Conservation (phyloP, 768 basidiomycete species). For the Udeniomyces megalosporus region DNA sequence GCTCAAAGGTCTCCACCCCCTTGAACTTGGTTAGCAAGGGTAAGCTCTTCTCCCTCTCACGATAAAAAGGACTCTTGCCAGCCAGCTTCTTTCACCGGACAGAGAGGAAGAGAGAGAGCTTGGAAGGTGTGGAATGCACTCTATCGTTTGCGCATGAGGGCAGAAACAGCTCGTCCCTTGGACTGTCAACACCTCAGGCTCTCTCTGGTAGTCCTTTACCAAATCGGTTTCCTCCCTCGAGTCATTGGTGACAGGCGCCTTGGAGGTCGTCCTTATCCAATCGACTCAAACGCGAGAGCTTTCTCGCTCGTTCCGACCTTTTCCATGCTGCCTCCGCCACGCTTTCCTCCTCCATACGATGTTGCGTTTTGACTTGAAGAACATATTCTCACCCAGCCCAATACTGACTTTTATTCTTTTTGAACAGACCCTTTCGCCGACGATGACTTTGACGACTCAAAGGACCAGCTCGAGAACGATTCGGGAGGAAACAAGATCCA, state of each 20-base stretch:
- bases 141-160: too few species aligned
- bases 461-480: constrained; percentile 27
- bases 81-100: not conserved
- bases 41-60: not conserved
- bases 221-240: too few species aligned
- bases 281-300: not conserved
- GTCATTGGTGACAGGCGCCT: too few species aligned
- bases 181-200: too few species aligned
- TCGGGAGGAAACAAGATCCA: constrained; percentile 30
- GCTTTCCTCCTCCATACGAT: not conserved
- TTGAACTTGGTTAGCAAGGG: constrained; percentile 12
- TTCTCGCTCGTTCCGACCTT: too few species aligned
- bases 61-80: not conserved
- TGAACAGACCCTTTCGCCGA: constrained; percentile 83
- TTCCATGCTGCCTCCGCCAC: too few species aligned
- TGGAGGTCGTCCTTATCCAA: too few species aligned
- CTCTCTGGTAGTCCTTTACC: too few species aligned
- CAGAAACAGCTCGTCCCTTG: too few species aligned
- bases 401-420: not conserved
- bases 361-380: not conserved
- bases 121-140: too few species aligned
- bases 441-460: constrained; percentile 49
- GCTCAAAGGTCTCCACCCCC: constrained; percentile 17
- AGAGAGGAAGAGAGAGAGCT: too few species aligned
- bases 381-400: constrained; percentile 3